These are phyloP conservation scores for Bassia scoparia DNA, from an alignment of 148 eudicot genomes.

Conservation along the genomic window DNA sequence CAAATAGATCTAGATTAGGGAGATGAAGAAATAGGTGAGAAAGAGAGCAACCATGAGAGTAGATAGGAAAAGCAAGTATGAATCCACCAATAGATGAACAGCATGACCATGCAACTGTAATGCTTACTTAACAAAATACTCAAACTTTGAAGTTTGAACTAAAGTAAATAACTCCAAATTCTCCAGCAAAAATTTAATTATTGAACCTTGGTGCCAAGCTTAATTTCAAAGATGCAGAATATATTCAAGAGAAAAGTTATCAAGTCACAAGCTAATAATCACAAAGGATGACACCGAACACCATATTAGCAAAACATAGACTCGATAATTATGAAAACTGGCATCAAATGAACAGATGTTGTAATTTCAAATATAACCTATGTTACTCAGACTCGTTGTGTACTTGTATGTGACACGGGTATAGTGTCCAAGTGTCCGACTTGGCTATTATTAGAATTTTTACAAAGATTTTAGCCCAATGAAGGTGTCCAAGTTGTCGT, in stretches of 20 bases:
- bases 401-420: no score
- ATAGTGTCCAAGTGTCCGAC: no score
- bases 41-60: neutral
- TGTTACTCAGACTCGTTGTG: no score
- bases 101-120: neutral
- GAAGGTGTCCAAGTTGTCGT: no score
- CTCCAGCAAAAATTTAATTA: neutral
- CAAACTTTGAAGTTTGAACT: no score
- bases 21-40: neutral
- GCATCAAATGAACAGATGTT: no score
- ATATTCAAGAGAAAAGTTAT: neutral
- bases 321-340: no score
- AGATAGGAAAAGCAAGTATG: neutral
- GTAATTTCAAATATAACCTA: no score
- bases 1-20: neutral
- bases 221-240: neutral
- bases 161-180: neutral
- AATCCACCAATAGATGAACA: neutral
- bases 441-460: no score
- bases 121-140: neutral
- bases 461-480: no score
- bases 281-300: neutral
- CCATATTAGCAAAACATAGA: neutral
- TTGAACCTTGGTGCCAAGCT: neutral
- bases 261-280: neutral